Base-by-base conservation (phyloP, 345 rosid genomes). In the Salix brachista region DNA sequence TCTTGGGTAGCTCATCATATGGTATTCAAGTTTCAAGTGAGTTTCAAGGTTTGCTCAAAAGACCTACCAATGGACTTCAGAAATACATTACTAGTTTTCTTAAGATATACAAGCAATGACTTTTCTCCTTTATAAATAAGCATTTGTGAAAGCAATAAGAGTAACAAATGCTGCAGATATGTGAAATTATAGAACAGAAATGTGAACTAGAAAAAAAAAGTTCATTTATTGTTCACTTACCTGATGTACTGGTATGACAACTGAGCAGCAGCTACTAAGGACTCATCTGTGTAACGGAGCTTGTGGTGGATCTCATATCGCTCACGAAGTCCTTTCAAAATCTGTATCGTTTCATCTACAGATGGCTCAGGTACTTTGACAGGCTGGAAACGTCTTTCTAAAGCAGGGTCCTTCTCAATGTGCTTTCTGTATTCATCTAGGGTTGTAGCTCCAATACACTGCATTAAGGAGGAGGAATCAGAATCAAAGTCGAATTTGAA, bases 391-490 rank as follows among this genome's bases (percentile, higher is more conserved):
- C 99, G 89, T 76, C 98, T 92, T 83, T 96, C 99, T 68, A 96
- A 75, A 72, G 99, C 99, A 50, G 99, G 99, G 81, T 96, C 99
- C 86, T 96, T 96, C 92, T 94, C 99, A 67, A 96, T 88, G 87
- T 96, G 99, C 84, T 96, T 96, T 75, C 99, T 84, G 81, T 96
- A 96, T 82, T 96, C 98, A 77, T 96, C 99, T 7, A 91, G 82
- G 65, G 97, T 96, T n/a, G 99, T 96, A 65, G 99, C 97, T 77
- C 99, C 99, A 85, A 96, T 96, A 86, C 99, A 96, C 99, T 96
- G 89, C 83, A 84, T 12, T 44, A 80, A 39, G 67, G 36, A 46
- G 69, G 50, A 75, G 61, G 8, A 77, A 75, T 65, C 5, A 26
- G 66, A 73, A 50, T 62, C 34, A 17, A 64, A 28, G 19, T 65